phyloP scores from a whole-genome alignment of 2,329 filamentous ascomycete genomes.

The Penicillium verrucosum region DNA sequence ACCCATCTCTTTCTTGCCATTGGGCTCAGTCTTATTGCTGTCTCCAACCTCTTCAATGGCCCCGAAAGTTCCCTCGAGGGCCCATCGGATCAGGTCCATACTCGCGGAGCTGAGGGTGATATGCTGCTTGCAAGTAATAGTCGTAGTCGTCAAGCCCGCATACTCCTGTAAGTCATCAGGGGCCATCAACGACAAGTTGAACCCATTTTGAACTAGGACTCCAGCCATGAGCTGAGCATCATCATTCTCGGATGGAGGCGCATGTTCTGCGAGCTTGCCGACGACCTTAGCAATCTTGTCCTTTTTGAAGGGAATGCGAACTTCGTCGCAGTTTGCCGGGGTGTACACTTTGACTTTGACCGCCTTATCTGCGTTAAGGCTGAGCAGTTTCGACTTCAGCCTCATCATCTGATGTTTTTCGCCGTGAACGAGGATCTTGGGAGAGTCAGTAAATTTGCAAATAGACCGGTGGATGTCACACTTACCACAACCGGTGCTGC shows the following conservation, averaged over 20 bases:
- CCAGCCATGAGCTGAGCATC: constrained; percentile 71
- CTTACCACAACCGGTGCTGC: constrained; percentile 85
- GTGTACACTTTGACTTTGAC: constrained; percentile 88
- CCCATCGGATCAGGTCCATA: constrained; percentile 89
- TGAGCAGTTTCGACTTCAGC: constrained; percentile 88
- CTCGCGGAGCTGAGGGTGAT: constrained; percentile 84
- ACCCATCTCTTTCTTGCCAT: constrained; percentile 37
- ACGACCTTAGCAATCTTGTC: constrained; percentile 97
- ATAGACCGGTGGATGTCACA: constrained; percentile 25
- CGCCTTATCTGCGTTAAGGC: constrained; percentile 78
- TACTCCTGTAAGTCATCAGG: constrained; percentile 95
- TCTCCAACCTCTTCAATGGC: constrained; percentile 61
- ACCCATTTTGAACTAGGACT: constrained; percentile 94
- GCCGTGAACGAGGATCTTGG: constrained; percentile 87
- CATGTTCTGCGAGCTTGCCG: constrained; percentile 80
- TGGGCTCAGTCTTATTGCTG: constrained; percentile 10
- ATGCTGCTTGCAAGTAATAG: constrained; percentile 87
- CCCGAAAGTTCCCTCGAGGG: constrained; percentile 89
- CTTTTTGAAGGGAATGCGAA: constrained; percentile 90
- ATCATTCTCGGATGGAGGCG: constrained; percentile 56
- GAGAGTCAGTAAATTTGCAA: neutral
- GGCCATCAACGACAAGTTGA: constrained; percentile 95
- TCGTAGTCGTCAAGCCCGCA: constrained; percentile 93
- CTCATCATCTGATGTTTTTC: constrained; percentile 99
- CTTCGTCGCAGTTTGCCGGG: constrained; percentile 89